Base-by-base conservation (phyloP, 2,329 filamentous ascomycete genomes). In the Fusarium sp. region DNA sequence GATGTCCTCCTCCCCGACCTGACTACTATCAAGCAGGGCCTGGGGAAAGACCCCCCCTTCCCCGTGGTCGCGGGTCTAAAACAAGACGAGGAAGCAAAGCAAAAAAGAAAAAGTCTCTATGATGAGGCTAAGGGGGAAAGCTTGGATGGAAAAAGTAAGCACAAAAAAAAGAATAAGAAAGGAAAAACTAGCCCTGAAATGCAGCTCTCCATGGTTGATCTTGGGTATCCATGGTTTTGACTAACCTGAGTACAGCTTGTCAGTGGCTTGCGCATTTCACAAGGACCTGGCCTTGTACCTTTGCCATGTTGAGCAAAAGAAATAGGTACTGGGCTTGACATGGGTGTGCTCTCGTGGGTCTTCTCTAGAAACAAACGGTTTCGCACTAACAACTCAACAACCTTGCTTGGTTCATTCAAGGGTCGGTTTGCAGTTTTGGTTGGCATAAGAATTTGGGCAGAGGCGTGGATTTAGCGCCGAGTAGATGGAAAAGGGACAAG, bases 391-490 rank as follows among this genome's bases (percentile, higher is more conserved):
- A 48, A 30, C 25, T 50, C 45, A 27, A 50, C 45, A 27, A 50
- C 45, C 45, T 50, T 50, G 43, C 43, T 16, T 48, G 43, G 23
- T 14, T 48, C 14, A 25, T 52, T 30, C 45, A 52, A 30, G 45
- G 45, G 45, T 18, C 25, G 3, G 23, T 30, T 30, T 52, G 9
- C 16, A 50, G 16, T 8, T 30, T 30, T n/a, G 16, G 16, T 30
- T 18, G 25, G 45, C 45, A 50, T 48, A 48, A 48, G 43, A 48
- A 48, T 18, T 10, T 25, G 14, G 23, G 23, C 7, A 60, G 48
- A 52, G 64, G 70, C 64, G 67, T 70, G 70, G 32, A n/a, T 68
- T 57, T 72, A 72, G 64, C 70, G 68, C 64, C 64, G 64, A 45
- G 4, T 14, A 58, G 66, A 65, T 58, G 61, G 60, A 41, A 39